Evolutionary conservation across 2,329 filamentous ascomycete species (phyloP), one percentile per base, ranked within the genome.

Genomic region (Pseudogymnoascus sp.): DNA sequence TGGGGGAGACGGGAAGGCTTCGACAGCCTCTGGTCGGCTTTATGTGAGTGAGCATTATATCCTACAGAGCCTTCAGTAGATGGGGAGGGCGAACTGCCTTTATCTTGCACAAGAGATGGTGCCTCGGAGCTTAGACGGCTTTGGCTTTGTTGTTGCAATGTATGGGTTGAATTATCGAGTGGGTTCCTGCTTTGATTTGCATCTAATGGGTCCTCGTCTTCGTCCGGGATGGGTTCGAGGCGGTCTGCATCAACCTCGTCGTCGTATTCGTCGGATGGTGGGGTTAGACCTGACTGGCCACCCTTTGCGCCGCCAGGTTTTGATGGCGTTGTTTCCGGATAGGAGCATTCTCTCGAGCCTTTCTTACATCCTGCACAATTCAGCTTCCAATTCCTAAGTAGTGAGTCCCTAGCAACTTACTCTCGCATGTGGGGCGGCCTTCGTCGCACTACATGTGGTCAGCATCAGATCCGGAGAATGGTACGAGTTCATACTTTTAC

Each of bases 291-390:
- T 73, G 43, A 76, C 68, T 36, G 71, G 67, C 60, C 60, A n/a
- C 64, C 51, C 6, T 65, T 66, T 43, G 67, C 63, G 51, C 63
- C 61, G 45, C 68, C 63, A 34, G 67, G 41, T 64, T 75, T 76
- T 25, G 68, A 65, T 4, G 78, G 74, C 57, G 85, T 78, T 31
- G 87, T 80, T 60, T 93, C 91, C 2, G 95, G 93, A 74, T 97
- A 99, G 65, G 90, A 82, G 75, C 95, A 99, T 68, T 96, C 91
- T 77, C 95, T 85, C 69, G 87, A 90, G 61, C 93, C 95, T 77
- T 98, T 99, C 70, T 87, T 89, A 76, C 95, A 99, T 72, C 93
- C 92, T 89, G 66, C 45, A 13, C 23, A 60, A 16, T 23, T 63
- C 41, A 71, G 76, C 67, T 75, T 74, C 67, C 11, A 28, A 48